Evolutionary conservation across 345 rosid species (phyloP), one percentile per base, ranked within the genome.

Genomic region (Conringia planisiliqua): DNA sequence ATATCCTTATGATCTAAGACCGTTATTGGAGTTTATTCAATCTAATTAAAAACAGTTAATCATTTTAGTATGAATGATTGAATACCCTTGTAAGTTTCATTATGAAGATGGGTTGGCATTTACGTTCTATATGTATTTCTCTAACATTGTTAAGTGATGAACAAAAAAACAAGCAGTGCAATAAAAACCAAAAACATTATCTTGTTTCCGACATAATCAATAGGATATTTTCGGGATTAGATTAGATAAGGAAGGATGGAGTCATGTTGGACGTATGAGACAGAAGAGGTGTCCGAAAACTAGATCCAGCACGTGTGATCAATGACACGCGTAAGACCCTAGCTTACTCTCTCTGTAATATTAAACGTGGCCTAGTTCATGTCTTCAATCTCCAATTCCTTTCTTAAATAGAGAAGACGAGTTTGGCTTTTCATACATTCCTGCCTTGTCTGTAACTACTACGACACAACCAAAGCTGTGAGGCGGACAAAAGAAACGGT

Each of bases 211-310:
- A 57, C 59, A 57, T 55, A 33, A 55, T 44, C 65, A 11, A 3
- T 10, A 22, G 29, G 39, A 65, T 16, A 32, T 10, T 59, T 39
- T 5, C 16, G 29, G 56, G 30, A 51, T 24, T 51, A 51, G 29
- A 30, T 75, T 47, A 59, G 79, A 75, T 75, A 68, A 68, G 74
- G n/a, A 75, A 61, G 46, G 5, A 67, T 75, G 62, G 73, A 11
- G 73, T 47, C 24, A 57, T 26, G 22, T 24, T 48, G 68, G 33
- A 30, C 52, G 26, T 60, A 68, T 30, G 62, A 46, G 66, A 48
- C 67, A 74, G 35, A 16, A 40, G 56, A 70, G 10, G 65, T 76
- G 80, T 62, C 70, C 11, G n/a, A n/a, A 4, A 10, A 7, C 10
- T 35, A 1, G 26, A 43, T 5, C 59, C 66, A 54, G 26, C 71